phyloP scores from a whole-genome alignment of 1,284 basidiomycete genomes.

The Ustilago lituana region DNA sequence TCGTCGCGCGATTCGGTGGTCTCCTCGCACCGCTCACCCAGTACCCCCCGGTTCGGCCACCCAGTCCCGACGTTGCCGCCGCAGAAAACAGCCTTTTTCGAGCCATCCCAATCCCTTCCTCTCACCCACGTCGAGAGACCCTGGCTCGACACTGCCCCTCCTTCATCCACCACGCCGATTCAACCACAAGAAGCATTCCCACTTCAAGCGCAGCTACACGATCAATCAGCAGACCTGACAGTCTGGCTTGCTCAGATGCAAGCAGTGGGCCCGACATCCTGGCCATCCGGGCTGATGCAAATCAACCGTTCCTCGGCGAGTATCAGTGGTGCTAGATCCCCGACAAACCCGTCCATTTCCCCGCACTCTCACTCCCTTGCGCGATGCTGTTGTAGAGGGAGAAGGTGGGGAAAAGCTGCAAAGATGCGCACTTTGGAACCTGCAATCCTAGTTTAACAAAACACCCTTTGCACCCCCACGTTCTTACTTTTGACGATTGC shows the following conservation, averaged over 20 bases:
- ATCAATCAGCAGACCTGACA: neutral
- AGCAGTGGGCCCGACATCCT: too few species aligned
- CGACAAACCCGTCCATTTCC: too few species aligned
- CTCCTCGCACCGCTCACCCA: slow-evolving; percentile 13
- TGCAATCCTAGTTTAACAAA: slow-evolving; percentile 46
- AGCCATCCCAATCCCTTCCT: neutral
- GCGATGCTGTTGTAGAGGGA: too few species aligned
- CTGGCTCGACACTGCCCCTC: too few species aligned
- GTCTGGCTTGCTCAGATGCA: slow-evolving; percentile 1
- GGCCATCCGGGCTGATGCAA: neutral
- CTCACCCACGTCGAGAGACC: neutral
- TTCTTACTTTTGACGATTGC: slow-evolving; percentile 17
- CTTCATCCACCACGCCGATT: too few species aligned
- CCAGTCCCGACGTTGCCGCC: too few species aligned
- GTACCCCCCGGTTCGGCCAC: slow-evolving; percentile 9
- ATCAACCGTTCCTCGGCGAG: slow-evolving; percentile 43
- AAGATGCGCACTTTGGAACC: too few species aligned
- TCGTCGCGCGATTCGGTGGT: slow-evolving; percentile 13
- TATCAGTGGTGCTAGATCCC: slow-evolving; percentile 22
- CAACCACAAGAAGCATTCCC: neutral
- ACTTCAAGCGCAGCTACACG: neutral
- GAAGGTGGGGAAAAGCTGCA: too few species aligned
- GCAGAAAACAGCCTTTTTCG: too few species aligned
- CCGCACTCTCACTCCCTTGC: too few species aligned
- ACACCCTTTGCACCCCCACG: slow-evolving; percentile 12